Base-by-base conservation (phyloP, 192 early-diverging fungal genomes). In the Coemansia sp. region DNA sequence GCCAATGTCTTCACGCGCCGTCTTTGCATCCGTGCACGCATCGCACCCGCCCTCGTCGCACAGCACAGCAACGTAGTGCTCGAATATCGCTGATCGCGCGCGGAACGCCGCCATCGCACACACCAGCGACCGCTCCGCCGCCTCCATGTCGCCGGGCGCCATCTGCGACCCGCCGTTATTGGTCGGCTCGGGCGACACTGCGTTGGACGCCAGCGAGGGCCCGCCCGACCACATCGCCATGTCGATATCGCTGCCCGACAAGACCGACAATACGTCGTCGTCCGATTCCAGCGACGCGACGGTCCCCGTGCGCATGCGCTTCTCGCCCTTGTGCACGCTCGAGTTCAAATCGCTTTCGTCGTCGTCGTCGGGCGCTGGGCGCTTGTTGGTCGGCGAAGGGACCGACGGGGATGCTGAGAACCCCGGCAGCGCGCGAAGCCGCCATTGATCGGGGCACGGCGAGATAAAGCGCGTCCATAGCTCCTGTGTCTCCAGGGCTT, bases 11-110 rank as follows among this genome's bases (percentile, higher is more conserved):
- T 18, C 46, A 23, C 54, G 48, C 12, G 53, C 64, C 6, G 46
- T 35, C 10, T 28, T 56, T 3, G 46, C 24, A 19, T 68, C 62
- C 0, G 62, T 66, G 63, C 69, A 81, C 42, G 10, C 21, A 10
- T 28, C 38, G 63, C 71, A 73, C 4, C 80, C 75, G 47, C 71
- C 58, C 8, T 65, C 46, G 6, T 77, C 81, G 61, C 76, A 91
- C 2, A 90, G 31, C 8, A 70, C 73, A 5, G 89, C 81, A 11
- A 89, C 74, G 33, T 86, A 71, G 62, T 91, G 88, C 55, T 93
- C 91, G 73, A 87, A 91, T 12, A 93, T 81, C 77, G 89, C 87
- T 9, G 84, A 57, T 31, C 91, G 85, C 25, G 84, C 82, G 40
- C 89, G 85, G 60, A 86, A 89, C 23, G 81, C 82, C 14, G 88